Evolutionary conservation across 1,284 basidiomycete species (phyloP).

Genomic region (Afroboletus lepidellus): DNA sequence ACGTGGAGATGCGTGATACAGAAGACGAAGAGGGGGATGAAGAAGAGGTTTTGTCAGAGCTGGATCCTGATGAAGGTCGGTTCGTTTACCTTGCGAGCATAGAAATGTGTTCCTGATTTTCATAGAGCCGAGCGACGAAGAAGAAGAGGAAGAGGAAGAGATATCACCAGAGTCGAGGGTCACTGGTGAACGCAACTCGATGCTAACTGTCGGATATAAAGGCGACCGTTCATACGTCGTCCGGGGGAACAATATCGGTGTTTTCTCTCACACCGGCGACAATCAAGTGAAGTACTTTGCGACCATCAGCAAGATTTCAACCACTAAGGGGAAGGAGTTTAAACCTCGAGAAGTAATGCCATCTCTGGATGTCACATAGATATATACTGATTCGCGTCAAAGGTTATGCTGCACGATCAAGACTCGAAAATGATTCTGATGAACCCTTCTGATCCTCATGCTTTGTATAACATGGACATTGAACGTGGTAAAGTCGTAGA

Average conservation of each 20-base stretch:
- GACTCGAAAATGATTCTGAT: constrained; percentile 95
- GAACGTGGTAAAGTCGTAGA: constrained; percentile 97
- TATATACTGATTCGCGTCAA: constrained; percentile 14
- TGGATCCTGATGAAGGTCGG: constrained; percentile 58
- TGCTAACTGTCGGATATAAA: constrained; percentile 94
- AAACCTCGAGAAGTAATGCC: constrained; percentile 77
- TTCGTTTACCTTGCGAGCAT: constrained; percentile 6
- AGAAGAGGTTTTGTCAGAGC: constrained; percentile 66
- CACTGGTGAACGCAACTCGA: constrained; percentile 76
- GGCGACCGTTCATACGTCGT: constrained; percentile 96
- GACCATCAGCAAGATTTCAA: constrained; percentile 84
- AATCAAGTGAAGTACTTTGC: constrained; percentile 85
- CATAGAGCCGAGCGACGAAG: constrained; percentile 46
- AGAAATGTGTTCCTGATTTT: constrained; percentile 10
- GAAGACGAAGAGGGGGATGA: constrained; percentile 74
- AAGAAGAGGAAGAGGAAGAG: constrained; percentile 56
- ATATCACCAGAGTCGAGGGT: constrained; percentile 39
- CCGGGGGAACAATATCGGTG: constrained; percentile 93
- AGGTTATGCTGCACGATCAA: constrained; percentile 98
- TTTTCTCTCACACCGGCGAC: constrained; percentile 86
- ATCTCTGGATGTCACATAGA: background rate
- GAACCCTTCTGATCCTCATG: constrained; percentile 82
- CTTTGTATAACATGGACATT: constrained; percentile 91
- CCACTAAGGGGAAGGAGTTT: constrained; percentile 82
- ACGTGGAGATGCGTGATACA: constrained; percentile 83